Evolutionary conservation across 2,329 filamentous ascomycete genomes (phyloP), one percentile per base, ranked within the genome.

Genomic region (Fusarium sp.): DNA sequence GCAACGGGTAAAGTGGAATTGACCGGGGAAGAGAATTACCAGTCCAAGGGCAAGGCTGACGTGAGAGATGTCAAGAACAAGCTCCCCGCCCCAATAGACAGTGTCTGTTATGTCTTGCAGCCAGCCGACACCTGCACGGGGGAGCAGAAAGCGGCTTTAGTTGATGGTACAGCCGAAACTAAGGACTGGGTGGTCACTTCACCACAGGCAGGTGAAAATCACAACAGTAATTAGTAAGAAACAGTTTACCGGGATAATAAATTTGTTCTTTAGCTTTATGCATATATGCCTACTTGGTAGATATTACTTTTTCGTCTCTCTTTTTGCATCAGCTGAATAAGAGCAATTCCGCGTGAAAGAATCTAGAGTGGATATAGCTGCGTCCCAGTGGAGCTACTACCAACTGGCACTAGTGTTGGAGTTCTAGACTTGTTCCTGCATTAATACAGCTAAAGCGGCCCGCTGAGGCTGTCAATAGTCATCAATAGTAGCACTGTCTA

Each of bases 381-480:
- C 7, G 34, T 37, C 3, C 18, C 1, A n/a, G 34, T 10, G 34
- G 18, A 37, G 34, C 34, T n/a, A 37, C 34, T 37, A 37, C 34
- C 10, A 37, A 37, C 34, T 7, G 34, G 9, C 34, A 19, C 44
- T 46, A 46, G 25, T 14, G 44, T 14, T 26, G 5, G 18, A 12
- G 25, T 28, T 28, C 44, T 46, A 46, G 44, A 46, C 25, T n/a
- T 28, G 44, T 28, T 28, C 44, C 44, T 19, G 44, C 25, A 46
- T 28, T 12, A 7, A 46, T 28, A 46, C 18, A 28, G 12, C 11
- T 46, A 28, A 9, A 46, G 26, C 7, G 10, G 7, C 16, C 23
- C 25, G 43, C 43, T 46, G 43, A 19, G 43, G 43, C 18, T 28
- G 25, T 46, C 44, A 46, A 46, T 46, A 28, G 44, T 46, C 6